Conservation (phyloP, 768 basidiomycete genomes). For the Neoboletus magnificus region DNA sequence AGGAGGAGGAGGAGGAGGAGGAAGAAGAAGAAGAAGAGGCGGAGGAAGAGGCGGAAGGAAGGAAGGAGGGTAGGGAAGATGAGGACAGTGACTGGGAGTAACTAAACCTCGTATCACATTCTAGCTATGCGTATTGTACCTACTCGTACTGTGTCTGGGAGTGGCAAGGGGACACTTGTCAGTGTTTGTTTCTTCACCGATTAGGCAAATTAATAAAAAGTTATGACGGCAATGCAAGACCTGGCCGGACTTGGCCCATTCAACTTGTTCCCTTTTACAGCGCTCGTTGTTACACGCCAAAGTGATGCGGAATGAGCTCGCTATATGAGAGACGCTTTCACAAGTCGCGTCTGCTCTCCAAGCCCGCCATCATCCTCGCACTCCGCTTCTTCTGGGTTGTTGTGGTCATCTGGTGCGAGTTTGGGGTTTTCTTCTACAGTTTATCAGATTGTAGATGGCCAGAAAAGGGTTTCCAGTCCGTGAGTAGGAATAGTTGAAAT, state of each 20-base stretch:
- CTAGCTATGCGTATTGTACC: constrained; percentile 20
- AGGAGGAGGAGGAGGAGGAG: constrained; percentile 31
- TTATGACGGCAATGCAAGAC: constrained; percentile 9
- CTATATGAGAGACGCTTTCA: constrained; percentile 28
- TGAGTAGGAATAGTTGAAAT: constrained; percentile 14
- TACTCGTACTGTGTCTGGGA: background rate
- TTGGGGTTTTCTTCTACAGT: constrained; percentile 56
- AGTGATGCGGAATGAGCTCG: constrained; percentile 29
- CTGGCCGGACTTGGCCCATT: background rate
- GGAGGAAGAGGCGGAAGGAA: background rate
- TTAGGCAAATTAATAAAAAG: constrained; percentile 5
- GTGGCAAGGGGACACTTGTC: background rate
- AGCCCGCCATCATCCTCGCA: constrained; percentile 37
- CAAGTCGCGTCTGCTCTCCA: constrained; percentile 26
- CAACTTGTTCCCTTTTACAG: background rate
- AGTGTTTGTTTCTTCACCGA: constrained; percentile 3
- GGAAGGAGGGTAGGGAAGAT: constrained; percentile 15
- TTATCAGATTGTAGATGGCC: constrained; percentile 64
- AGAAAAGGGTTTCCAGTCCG: constrained; percentile 29
- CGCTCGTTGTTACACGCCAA: background rate
- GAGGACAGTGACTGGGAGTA: constrained; percentile 60
- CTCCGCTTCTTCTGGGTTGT: constrained; percentile 53
- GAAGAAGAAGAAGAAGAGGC: constrained; percentile 19
- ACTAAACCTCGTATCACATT: background rate
- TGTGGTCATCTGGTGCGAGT: constrained; percentile 62